Evolutionary conservation across 768 basidiomycete genomes (phyloP), one percentile per base, ranked within the genome.

Genomic region (Lactarius sp.): DNA sequence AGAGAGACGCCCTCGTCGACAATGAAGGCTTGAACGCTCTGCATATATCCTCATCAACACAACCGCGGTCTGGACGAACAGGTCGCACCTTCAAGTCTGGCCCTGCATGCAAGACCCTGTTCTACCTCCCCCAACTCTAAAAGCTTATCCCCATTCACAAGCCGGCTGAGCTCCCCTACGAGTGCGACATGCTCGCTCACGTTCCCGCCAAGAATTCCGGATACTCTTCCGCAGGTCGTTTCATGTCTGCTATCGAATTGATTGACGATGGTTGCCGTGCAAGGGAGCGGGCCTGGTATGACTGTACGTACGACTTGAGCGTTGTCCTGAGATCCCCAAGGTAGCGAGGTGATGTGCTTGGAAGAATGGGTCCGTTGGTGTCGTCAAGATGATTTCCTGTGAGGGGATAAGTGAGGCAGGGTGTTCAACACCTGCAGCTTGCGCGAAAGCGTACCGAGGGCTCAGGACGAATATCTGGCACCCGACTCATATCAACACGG

Each of bases 101-200:
- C 16, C 92, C 93, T 49, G 94, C 87, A 64, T 1, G 95, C 95
- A 61, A 99, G 78, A 37, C 95, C 94, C 75, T 99, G 97, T 71
- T 99, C 97, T 31, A 98, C 83, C 77, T 99, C 97, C 33, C 92
- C 92, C 2, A 95, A 83, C 54, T 92, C 92, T 60, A 98, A 77
- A 51, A 98, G 76, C 71, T 88, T 91, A 70, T 95, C 89, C 63
- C 85, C 78, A 57, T 85, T 90, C 16, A 98, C 94, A 52, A 98
- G 75, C 64, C 96, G 80, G 71, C 94, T 27, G 27, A 27, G 31
- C 33, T 75, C 72, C 39, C 73, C 50, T 44, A 80, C 80, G 27
- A 99, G 76, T 6, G 96, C 92, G 22, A 98, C 97, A 70, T 98
- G 97, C 75, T 98, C 98, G 78, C 93, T 96, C 36, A 99, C 97